phyloP scores from a whole-genome alignment of 768 basidiomycete genomes.

The Tylopilus rubrobrunneus region DNA sequence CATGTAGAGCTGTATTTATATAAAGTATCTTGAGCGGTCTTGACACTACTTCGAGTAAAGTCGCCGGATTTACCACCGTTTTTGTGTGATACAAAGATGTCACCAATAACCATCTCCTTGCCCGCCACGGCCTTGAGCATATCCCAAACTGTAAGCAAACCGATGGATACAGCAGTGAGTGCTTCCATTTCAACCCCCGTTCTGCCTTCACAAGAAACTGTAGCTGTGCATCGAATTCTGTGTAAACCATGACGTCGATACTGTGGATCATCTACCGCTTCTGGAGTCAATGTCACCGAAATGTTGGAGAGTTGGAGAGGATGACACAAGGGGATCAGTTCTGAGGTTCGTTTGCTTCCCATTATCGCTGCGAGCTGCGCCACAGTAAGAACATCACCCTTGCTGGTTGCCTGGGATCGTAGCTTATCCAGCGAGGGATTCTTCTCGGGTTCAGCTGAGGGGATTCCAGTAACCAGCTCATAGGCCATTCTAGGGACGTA shows the following conservation, averaged over 20 bases:
- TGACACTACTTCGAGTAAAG: constrained; percentile 39
- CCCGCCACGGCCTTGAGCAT: constrained; percentile 92
- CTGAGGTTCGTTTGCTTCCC: constrained; percentile 79
- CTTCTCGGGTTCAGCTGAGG: constrained; percentile 1
- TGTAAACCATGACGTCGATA: constrained; percentile 10
- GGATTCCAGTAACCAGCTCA: constrained; percentile 47
- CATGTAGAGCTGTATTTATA: background rate
- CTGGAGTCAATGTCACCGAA: constrained; percentile 56
- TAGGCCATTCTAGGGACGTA: constrained; percentile 63
- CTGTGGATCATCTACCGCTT: constrained; percentile 20
- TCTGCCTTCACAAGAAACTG: constrained; percentile 71
- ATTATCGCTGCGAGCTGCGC: constrained; percentile 86
- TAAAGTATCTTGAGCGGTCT: background rate
- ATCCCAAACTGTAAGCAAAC: constrained; percentile 84
- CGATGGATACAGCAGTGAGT: constrained; percentile 74
- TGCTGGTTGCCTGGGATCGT: constrained; percentile 50
- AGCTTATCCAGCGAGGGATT: constrained; percentile 29
- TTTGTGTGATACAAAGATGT: constrained; percentile 63
- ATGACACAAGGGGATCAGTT: constrained; percentile 86
- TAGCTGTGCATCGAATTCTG: constrained; percentile 61
- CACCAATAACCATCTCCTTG: constrained; percentile 77
- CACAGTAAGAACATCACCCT: constrained; percentile 70
- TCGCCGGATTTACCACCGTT: constrained; percentile 72
- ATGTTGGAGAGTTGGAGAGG: constrained; percentile 72
- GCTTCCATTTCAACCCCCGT: constrained; percentile 96